A percentile compares a stretch with the other conserved stretches of the same genome.
phyloP scores from a whole-genome alignment of 371 early-diverging fungal species.

The Rhizomucor pusillus region DNA sequence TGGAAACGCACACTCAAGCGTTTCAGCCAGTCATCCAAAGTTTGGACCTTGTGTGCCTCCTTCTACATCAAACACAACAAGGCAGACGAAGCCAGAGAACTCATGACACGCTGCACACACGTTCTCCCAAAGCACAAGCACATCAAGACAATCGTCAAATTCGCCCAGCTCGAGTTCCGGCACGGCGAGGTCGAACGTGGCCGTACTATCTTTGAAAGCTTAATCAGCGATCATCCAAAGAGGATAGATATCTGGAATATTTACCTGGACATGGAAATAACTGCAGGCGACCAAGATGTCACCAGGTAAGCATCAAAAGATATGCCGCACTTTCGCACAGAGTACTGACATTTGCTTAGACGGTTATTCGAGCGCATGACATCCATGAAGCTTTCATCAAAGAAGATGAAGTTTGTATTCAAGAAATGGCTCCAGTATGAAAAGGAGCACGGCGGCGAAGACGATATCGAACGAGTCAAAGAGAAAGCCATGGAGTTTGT shows the following conservation, averaged over 20 bases:
- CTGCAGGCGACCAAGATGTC: slow-evolving; percentile 63
- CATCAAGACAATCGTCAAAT: slow-evolving; percentile 81
- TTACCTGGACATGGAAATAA: slow-evolving; percentile 94
- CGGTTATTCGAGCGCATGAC: slow-evolving; percentile 89
- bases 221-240: slow-evolving; percentile 90
- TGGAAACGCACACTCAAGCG: slow-evolving; percentile 78
- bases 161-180: slow-evolving; percentile 94
- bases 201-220: slow-evolving; percentile 93
- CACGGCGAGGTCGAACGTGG: slow-evolving; percentile 93
- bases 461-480: slow-evolving; percentile 84
- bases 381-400: slow-evolving; percentile 85
- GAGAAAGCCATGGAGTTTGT: slow-evolving; percentile 84
- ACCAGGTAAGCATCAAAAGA: no score
- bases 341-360: no score
- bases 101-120: slow-evolving; percentile 77
- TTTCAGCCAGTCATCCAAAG: slow-evolving; percentile 84
- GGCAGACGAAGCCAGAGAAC: slow-evolving; percentile 73
- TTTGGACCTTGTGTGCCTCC: slow-evolving; percentile 84
- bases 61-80: slow-evolving; percentile 74
- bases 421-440: slow-evolving; percentile 96
- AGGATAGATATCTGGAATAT: slow-evolving; percentile 94
- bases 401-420: slow-evolving; percentile 98
- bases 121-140: slow-evolving; percentile 89
- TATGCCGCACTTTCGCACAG: no score
- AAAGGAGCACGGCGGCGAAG: slow-evolving; percentile 78